Percentiles rank a stretch among this genome's conserved stretches.
Evolutionary conservation across 495 filamentous ascomycete species (phyloP).

Genomic region (Neurospora sp.): DNA sequence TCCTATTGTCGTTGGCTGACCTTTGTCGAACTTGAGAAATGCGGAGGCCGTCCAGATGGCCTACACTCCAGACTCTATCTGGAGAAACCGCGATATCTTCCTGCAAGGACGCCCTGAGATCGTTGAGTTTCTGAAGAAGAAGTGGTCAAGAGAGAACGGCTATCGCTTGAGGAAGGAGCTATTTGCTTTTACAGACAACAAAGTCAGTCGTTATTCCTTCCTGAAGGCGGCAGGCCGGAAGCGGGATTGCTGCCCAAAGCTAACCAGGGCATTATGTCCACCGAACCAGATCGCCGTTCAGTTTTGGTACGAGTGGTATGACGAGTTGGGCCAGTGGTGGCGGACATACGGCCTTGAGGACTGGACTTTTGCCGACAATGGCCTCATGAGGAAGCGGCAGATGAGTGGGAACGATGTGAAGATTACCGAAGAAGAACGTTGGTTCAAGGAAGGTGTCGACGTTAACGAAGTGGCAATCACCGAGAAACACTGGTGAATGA

Average conservation of each 20-base stretch:
- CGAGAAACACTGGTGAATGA: slow-evolving; percentile 61
- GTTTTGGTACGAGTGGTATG: slow-evolving; percentile 88
- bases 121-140: slow-evolving; percentile 58
- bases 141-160: slow-evolving; percentile 64
- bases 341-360: slow-evolving; percentile 85
- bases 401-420: slow-evolving; percentile 88
- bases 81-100: slow-evolving; percentile 72
- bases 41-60: slow-evolving; percentile 53
- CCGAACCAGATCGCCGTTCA: slow-evolving; percentile 60
- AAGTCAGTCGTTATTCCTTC: slow-evolving; percentile 19
- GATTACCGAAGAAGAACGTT: slow-evolving; percentile 51
- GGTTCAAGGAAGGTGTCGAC: slow-evolving; percentile 63
- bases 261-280: not conserved
- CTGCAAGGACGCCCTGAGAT: slow-evolving; percentile 59
- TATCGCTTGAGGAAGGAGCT: slow-evolving; percentile 82
- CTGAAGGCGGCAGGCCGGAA: not conserved
- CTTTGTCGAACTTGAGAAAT: slow-evolving; percentile 33
- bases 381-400: slow-evolving; percentile 75
- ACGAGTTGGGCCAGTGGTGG: slow-evolving; percentile 71
- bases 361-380: slow-evolving; percentile 77
- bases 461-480: slow-evolving; percentile 62
- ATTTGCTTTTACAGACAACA: slow-evolving; percentile 62
- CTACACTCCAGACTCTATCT: slow-evolving; percentile 70
- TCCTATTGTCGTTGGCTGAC: not conserved
- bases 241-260: not conserved